Base-by-base conservation (phyloP, 1,284 basidiomycete species). In the Vanrija humicola region DNA sequence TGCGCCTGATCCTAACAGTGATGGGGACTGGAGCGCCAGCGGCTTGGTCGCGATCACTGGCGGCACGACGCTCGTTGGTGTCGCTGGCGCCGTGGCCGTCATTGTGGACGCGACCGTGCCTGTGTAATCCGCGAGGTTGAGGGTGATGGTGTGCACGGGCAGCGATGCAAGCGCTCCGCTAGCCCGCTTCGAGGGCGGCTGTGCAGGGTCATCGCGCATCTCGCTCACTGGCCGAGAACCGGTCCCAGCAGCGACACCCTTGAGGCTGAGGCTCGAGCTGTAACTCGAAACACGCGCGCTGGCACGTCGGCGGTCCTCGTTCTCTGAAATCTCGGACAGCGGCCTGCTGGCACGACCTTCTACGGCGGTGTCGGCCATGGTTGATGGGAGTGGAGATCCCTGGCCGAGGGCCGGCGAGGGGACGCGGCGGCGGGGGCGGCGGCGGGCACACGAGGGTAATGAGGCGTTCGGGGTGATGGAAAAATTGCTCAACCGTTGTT, bases 81-180 rank as follows among this genome's bases (percentile, higher is more conserved):
- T 38, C 29, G 48, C 50, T 4, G 43, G 40, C 26, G 53, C 46
- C 12, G 50, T 18, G 46, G n/a, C 25, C 25, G 19, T 26, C 51
- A 21, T 38, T 42, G 45, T 14, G 49, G 45, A 26, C 43, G 48
- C 19, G 54, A 54, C 42, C 42, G 23, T 14, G 43, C 44, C 38
- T 40, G 39, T 38, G 61, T 73, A 75, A 26, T 72, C 69, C 15
- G 64, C 64, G 29, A 75, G 62, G 52, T 75, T 75, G 45, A 75
- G 58, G 7, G 73, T 69, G 54, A 75, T 70, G 25, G 70, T 72
- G 48, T 70, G 67, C 25, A 70, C 51, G 21, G 63, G 65, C 50
- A 55, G 38, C 38, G 52, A 59, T 34, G 34, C 9, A 34, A 34
- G 34, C 34, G 34, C 34, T 14, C 56, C 46, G 18, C 63, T 60